These are phyloP conservation scores for Achaetomium macrosporum DNA, from an alignment of 2,329 filamentous ascomycete genomes.

Conservation along the genomic window DNA sequence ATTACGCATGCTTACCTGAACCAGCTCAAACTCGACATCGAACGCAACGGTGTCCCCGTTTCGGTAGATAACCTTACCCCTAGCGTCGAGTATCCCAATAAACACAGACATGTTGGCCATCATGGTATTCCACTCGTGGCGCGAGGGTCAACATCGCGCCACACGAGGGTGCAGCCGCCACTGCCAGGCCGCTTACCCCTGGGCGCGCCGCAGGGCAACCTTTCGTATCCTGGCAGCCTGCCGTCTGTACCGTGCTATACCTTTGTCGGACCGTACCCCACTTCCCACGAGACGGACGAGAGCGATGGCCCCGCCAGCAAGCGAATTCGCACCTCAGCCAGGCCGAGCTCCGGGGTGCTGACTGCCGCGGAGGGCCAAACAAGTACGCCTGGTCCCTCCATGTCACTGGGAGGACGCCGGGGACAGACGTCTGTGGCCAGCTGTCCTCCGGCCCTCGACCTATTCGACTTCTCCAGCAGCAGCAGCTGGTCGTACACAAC, in stretches of 20 bases:
- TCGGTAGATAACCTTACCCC: constrained; percentile 6
- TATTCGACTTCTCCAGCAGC: constrained; percentile 9
- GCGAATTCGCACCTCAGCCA: constrained; percentile 29
- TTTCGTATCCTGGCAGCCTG: background rate
- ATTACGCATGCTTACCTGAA: constrained; percentile 80
- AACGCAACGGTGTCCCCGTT: constrained; percentile 40
- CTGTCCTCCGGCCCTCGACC: background rate
- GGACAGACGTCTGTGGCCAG: background rate
- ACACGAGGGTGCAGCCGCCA: constrained; percentile 36
- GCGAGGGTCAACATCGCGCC: constrained; percentile 38
- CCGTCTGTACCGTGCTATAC: background rate
- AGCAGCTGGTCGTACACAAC: constrained; percentile 9
- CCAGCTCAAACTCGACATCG: constrained; percentile 77
- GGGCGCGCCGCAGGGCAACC: constrained; percentile 27
- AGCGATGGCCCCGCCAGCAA: constrained; percentile 26
- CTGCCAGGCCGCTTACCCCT: constrained; percentile 42
- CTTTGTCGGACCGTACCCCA: background rate
- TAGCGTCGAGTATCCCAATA: background rate
- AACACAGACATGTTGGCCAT: constrained; percentile 18
- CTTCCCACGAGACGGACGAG: background rate
- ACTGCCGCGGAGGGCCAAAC: background rate
- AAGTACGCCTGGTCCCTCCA: background rate
- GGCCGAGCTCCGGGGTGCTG: constrained; percentile 6
- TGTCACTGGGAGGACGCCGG: background rate
- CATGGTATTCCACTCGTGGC: constrained; percentile 44